Base-by-base conservation (phyloP, 106 monocot species). In the Phalaenopsis equestris region DNA sequence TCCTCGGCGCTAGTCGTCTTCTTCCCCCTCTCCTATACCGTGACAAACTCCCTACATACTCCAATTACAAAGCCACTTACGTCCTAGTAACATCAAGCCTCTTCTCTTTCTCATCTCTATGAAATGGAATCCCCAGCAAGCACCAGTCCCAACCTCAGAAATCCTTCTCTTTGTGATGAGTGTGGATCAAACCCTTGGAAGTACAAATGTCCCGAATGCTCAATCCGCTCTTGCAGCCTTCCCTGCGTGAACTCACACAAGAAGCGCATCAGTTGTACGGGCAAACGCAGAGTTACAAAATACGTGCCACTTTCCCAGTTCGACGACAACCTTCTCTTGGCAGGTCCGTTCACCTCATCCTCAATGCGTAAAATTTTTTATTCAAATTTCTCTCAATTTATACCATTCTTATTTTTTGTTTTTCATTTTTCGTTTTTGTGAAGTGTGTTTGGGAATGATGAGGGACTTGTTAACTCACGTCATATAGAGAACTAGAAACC, bases 231-330 rank as follows among this genome's bases (percentile, higher is more conserved):
- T 36, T 96, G 95, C 88, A 84, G 87, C 80, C 91, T 96, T 83
- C 85, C 87, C 72, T 96, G 95, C 72, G 95, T 96, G 55, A 80
- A 88, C 49, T 85, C 89, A 48, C 95, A 96, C 85, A 93, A 96
- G 84, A 57, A 68, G 12, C 87, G 90, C 75, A 89, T 86, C 79
- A 42, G 72, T 46, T 96, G 96, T 86, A 84, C 86, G 1, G 96
- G 96, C 41, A 87, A 91, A 84, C 87, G 88, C 19, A 81, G 78
- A 43, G 80, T 79, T 0, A 81, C 89, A 23, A 81, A 88, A 21
- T 77, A 85, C 79, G 82, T 93, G 8, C 87, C 93, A 36, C 56
- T 91, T 77, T 82, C 91, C 49, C 77, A 82, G 15, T 96, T 96
- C 83, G 76, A 91, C 78, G 93, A 93, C 67, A 46, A 82, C 9